Conservation (phyloP, 176 grass and related monocot genomes). For the Carex kokanica region DNA sequence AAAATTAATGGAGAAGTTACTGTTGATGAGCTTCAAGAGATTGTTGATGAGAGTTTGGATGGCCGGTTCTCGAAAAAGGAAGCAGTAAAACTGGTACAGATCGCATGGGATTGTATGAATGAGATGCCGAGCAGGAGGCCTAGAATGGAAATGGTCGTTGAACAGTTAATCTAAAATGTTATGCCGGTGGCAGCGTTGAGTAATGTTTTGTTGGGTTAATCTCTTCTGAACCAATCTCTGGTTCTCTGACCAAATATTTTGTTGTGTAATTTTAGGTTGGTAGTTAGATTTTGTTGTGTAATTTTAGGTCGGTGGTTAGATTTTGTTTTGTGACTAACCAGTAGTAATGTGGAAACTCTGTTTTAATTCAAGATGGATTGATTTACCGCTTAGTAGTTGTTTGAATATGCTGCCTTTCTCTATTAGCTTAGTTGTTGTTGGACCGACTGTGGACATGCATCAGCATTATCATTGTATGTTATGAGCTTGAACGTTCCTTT, state of each 20-base stretch:
- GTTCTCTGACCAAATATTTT: background rate
- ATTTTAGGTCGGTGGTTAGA: background rate
- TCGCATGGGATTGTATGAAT: slow-evolving; percentile 48
- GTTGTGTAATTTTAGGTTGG: background rate
- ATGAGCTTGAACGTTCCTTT: too few species aligned
- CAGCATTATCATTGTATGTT: too few species aligned
- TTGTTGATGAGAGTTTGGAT: slow-evolving; percentile 43
- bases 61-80: slow-evolving; percentile 54
- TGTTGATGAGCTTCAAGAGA: slow-evolving; percentile 36
- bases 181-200: background rate
- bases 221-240: background rate
- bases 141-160: slow-evolving; percentile 59
- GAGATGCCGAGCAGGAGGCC: slow-evolving; percentile 59
- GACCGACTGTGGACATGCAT: too few species aligned
- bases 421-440: too few species aligned
- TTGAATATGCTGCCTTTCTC: background rate
- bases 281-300: background rate
- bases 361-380: slow-evolving; percentile 8
- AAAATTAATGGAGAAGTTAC: background rate
- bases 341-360: background rate
- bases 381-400: background rate
- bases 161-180: slow-evolving; percentile 41
- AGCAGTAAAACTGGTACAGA: slow-evolving; percentile 39
- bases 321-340: slow-evolving; percentile 4
- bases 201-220: slow-evolving; percentile 18